These are phyloP conservation scores for Claviceps fusiformis DNA, from an alignment of 2,329 filamentous ascomycete species.

Conservation along the genomic window DNA sequence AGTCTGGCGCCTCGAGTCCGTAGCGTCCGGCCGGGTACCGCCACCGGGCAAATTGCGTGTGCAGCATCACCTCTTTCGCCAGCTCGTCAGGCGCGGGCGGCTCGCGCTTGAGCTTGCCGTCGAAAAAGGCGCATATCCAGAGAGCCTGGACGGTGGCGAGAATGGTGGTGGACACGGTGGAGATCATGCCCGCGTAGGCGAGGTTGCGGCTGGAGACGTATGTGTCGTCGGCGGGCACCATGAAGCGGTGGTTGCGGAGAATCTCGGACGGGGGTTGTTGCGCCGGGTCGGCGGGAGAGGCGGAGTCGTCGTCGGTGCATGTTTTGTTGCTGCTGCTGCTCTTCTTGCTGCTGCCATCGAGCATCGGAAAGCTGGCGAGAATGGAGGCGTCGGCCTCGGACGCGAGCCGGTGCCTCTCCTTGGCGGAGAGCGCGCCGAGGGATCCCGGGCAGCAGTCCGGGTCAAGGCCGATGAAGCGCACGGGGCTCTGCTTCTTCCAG, in stretches of 20 bases:
- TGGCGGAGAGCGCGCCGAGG: not conserved
- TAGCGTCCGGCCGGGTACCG: conserved; percentile 51
- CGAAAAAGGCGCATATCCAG: conserved; percentile 2
- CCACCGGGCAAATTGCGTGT: conserved; percentile 55
- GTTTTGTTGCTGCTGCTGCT: not conserved
- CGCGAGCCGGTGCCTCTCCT: not conserved
- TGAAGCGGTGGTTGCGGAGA: conserved; percentile 1
- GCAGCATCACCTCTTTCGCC: conserved; percentile 43
- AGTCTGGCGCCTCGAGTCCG: conserved; percentile 48
- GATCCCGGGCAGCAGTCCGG: not conserved
- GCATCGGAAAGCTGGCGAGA: not conserved
- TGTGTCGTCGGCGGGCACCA: not conserved
- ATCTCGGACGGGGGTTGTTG: not conserved
- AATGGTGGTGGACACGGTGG: not conserved
- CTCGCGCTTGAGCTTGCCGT: not conserved
- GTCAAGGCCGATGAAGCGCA: conserved; percentile 24
- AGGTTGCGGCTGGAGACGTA: not conserved
- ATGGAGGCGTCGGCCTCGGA: not conserved
- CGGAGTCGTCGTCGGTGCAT: too few relatives aligned
- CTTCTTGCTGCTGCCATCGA: too few relatives aligned
- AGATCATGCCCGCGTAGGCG: not conserved
- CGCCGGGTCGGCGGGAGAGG: too few relatives aligned
- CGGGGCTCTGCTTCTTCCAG: conserved; percentile 31
- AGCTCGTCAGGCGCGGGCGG: conserved; percentile 20
- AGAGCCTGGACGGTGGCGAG: not conserved